Base-by-base conservation (phyloP, 83 land plant species). In the Picea abies region DNA sequence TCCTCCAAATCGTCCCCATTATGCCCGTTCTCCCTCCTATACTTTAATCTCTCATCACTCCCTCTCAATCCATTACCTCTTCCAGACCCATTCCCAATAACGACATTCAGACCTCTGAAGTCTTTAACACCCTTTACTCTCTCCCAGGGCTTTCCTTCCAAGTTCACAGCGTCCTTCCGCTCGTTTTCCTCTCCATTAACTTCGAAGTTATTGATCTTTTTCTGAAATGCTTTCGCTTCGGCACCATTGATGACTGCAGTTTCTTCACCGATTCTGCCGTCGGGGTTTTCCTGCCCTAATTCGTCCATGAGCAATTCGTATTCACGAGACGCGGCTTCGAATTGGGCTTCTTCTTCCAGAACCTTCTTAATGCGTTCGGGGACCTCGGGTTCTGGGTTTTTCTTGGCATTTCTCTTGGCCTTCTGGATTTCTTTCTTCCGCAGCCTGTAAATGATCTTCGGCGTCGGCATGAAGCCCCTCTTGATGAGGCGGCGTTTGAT, bases 381-480 rank as follows among this genome's bases (percentile, higher is more conserved):
- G 25, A 7, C 20, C 15, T 76, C 70, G 1, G n/a, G 15, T 32
- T 39, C 78, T 14, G 77, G 62, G 35, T 37, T 73, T 39, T 65
- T 63, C 26, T 76, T 80, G 62, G 37, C 44, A 64, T 61, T 78
- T 58, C 63, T 82, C 83, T 71, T 52, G 79, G 81, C 29, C 44
- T 91, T 91, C 52, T 87, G 93, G 75, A 80, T 66, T 65, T 91
- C 85, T 69, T 89, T 91, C 76, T 89, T 91, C 71, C 85, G 86
- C 83, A 91, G 82, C 47, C 58, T 75, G 76, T 84, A 90, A 85
- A 91, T 70, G 85, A 91, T 86, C 82, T 84, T 91, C 84, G 93
- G 93, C 19, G 93, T 91, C 17, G 93, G 91, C 60, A 22, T 25
- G 49, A 89, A 88, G 56, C 93, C 93, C 37, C 83, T 62, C 39